A percentile compares a stretch with the other conserved stretches of the same genome.
Evolutionary conservation across 83 land plant genomes (phyloP).

Genomic region (Picea engelmannii): DNA sequence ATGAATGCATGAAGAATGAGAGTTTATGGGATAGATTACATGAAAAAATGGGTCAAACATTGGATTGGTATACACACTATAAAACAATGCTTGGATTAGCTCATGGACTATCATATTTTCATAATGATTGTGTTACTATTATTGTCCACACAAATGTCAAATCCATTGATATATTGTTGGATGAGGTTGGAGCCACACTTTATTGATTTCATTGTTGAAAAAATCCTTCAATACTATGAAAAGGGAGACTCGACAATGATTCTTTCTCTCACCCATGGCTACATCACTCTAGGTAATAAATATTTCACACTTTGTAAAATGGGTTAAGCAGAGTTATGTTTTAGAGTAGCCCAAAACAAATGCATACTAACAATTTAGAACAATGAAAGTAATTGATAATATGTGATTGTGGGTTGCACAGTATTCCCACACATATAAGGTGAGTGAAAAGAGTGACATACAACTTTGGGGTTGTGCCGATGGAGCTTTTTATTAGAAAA

Average conservation of each 20-base stretch:
- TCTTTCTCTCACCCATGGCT: conserved; percentile 33
- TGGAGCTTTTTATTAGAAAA: conserved; percentile 33
- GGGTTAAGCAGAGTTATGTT: too few relatives aligned
- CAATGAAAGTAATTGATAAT: too few relatives aligned
- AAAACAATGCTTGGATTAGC: conserved; percentile 30
- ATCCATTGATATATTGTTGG: conserved; percentile 36
- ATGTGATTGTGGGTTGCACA: too few relatives aligned
- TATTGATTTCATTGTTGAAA: conserved; percentile 42
- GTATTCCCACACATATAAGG: too few relatives aligned
- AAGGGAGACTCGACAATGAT: conserved; percentile 17
- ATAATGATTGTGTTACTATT: conserved; percentile 49
- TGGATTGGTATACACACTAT: conserved; percentile 24
- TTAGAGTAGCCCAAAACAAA: too few relatives aligned
- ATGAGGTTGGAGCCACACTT: conserved; percentile 31
- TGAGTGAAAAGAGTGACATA: conserved; percentile 27
- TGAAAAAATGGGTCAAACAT: background rate
- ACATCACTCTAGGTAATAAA: conserved; percentile 33
- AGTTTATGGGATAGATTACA: conserved; percentile 39
- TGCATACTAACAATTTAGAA: too few relatives aligned
- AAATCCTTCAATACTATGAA: conserved; percentile 15
- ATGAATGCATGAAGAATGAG: conserved; percentile 44
- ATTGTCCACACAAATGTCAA: conserved; percentile 43
- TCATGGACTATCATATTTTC: conserved; percentile 46
- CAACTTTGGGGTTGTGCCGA: conserved; percentile 34
- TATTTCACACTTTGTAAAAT: background rate